A percentile compares a stretch with the other conserved stretches of the same genome.
Evolutionary conservation across 2,329 filamentous ascomycete species (phyloP).

Genomic region (Ilyonectria sp.): DNA sequence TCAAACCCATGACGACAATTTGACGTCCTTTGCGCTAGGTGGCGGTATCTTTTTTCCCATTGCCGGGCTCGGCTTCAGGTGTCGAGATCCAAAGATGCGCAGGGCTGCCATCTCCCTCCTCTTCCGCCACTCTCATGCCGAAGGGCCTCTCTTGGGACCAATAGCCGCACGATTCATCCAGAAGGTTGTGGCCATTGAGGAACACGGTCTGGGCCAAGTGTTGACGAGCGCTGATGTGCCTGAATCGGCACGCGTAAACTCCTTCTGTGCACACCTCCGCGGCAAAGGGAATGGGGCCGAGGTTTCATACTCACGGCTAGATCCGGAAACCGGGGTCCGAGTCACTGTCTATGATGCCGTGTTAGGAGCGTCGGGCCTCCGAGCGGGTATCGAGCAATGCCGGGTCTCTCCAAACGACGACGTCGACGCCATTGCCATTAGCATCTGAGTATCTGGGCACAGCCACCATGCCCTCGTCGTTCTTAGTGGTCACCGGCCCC

Average conservation of each 20-base stretch:
- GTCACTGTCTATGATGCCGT: neutral
- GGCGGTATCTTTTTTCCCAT: neutral
- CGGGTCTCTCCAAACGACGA: neutral
- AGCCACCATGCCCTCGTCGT: too few relatives aligned
- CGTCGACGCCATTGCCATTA: neutral
- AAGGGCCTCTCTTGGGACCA: neutral
- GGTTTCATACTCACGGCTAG: neutral
- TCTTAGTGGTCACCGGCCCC: too few relatives aligned
- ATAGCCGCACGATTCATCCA: neutral
- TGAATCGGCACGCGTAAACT: neutral
- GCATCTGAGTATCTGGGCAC: too few relatives aligned
- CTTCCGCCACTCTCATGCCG: neutral
- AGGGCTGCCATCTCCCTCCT: neutral
- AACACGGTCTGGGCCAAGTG: neutral
- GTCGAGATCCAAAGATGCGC: neutral
- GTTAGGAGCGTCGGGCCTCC: neutral
- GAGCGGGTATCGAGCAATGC: neutral
- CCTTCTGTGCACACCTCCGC: neutral
- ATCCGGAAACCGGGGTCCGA: neutral
- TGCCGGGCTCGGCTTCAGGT: neutral
- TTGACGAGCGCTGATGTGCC: neutral
- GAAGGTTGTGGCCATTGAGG: neutral
- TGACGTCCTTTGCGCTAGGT: neutral
- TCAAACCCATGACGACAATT: neutral
- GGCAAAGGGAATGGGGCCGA: neutral